Evolutionary conservation across 2,329 filamentous ascomycete genomes (phyloP), one percentile per base, ranked within the genome.

Genomic region (Botrytis deweyae): DNA sequence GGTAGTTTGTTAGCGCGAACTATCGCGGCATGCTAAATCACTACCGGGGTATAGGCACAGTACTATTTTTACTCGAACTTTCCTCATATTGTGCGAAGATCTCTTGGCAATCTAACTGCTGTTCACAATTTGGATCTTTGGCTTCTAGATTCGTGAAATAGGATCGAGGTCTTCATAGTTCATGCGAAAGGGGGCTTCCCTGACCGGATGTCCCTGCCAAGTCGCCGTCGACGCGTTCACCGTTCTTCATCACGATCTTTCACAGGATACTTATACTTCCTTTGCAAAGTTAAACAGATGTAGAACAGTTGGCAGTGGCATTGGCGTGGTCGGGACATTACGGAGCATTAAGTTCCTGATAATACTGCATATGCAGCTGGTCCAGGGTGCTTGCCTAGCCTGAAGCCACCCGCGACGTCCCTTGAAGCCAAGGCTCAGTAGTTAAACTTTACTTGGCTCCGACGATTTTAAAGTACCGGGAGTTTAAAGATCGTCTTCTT

Each of bases 401-500:
- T 44, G 61, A 44, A 68, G 70, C 52, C 29, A 72, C 46, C 36
- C 40, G 59, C 38, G 63, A 59, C 46, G 63, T n/a, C 18, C 49
- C 46, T 22, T 67, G 49, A 59, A 58, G 62, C 63, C 70, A 72
- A 72, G 63, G n/a, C 70, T 61, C 29, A 42, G 40, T 44, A 66
- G 62, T 58, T 64, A n/a, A 66, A 59, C 33, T 42, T 52, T 68
- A 59, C 70, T 72, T 72, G 63, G 70, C 70, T 72, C 52, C 49
- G 52, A 72, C 63, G 55, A 67, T 40, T 68, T 72, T 40, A 38
- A 46, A 55, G 49, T 72, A 36, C 62, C 38, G 52, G 40, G 65
- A 67, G 63, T 40, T 72, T 67, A 40, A 38, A 36, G 63, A 67
- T 68, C 70, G 44, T 42, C 62, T 42, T 29, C 59, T 61, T 40